Evolutionary conservation across 345 rosid genomes (phyloP).

Genomic region (Aethionema arabicum): DNA sequence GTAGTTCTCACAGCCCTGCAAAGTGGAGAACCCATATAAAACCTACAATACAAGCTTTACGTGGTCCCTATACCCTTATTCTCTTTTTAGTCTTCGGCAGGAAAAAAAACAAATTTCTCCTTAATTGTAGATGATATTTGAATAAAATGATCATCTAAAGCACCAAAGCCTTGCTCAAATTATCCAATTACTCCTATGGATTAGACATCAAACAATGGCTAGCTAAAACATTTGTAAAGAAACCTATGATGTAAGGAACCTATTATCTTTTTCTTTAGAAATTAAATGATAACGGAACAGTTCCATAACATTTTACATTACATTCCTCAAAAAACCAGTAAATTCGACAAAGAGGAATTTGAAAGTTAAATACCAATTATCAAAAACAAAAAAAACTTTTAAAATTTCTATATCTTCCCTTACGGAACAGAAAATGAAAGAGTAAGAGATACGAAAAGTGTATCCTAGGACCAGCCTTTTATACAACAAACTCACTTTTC

Average conservation of each 20-base stretch:
- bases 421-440: conserved; percentile 23
- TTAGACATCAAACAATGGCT: conserved; percentile 3
- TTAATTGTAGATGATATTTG: neutral
- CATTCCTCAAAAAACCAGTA: conserved; percentile 10
- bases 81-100: conserved; percentile 22
- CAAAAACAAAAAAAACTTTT: neutral
- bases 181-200: conserved; percentile 5
- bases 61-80: conserved; percentile 33
- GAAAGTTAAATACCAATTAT: conserved; percentile 16
- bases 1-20: conserved; percentile 27
- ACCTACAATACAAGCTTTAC: conserved; percentile 16
- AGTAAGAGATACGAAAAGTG: conserved; percentile 33
- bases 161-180: conserved; percentile 8
- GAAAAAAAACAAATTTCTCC: conserved; percentile 2
- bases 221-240: conserved; percentile 6
- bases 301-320: conserved; percentile 12
- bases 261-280: conserved; percentile 14
- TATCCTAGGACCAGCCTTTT: conserved; percentile 39
- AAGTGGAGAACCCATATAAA: conserved; percentile 35
- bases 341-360: neutral
- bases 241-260: conserved; percentile 11
- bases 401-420: conserved; percentile 1
- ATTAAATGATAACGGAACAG: conserved; percentile 24
- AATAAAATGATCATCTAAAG: neutral
- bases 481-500: conserved; percentile 31